Conservation (phyloP, 78 protist species). For the Planoprotostelium fungivorum region DNA sequence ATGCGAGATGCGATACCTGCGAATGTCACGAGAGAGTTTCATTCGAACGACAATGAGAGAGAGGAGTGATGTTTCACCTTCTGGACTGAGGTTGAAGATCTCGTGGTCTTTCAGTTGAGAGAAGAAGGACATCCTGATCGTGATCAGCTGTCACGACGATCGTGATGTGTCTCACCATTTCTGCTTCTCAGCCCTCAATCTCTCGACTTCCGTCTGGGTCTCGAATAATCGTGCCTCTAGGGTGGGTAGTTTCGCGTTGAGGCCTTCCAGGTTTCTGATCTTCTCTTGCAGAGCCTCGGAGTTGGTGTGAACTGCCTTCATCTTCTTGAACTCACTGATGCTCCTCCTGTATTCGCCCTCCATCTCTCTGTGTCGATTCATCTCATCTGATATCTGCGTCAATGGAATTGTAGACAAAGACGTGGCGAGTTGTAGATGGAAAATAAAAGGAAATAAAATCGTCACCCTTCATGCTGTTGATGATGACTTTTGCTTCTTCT, state of each 20-base stretch:
- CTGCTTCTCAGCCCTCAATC: not conserved
- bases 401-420: no score
- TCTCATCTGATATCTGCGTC: not conserved
- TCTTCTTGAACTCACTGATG: not conserved
- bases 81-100: not conserved
- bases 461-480: not conserved
- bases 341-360: not conserved
- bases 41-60: not conserved
- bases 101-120: not conserved
- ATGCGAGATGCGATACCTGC: not conserved
- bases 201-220: not conserved
- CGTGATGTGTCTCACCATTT: not conserved
- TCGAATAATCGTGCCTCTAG: not conserved
- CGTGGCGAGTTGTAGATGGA: no score
- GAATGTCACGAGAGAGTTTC: not conserved
- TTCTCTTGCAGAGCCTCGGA: not conserved
- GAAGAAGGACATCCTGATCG: not conserved
- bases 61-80: not conserved
- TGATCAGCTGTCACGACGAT: not conserved
- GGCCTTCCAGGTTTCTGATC: not conserved
- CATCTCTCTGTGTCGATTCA: not conserved
- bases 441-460: no score
- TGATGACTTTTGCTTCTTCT: not conserved
- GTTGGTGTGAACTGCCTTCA: not conserved
- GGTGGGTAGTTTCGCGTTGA: not conserved